Percentiles rank a stretch among this genome's conserved stretches.
phyloP scores from a whole-genome alignment of 768 basidiomycete species.

The Vararia minispora region DNA sequence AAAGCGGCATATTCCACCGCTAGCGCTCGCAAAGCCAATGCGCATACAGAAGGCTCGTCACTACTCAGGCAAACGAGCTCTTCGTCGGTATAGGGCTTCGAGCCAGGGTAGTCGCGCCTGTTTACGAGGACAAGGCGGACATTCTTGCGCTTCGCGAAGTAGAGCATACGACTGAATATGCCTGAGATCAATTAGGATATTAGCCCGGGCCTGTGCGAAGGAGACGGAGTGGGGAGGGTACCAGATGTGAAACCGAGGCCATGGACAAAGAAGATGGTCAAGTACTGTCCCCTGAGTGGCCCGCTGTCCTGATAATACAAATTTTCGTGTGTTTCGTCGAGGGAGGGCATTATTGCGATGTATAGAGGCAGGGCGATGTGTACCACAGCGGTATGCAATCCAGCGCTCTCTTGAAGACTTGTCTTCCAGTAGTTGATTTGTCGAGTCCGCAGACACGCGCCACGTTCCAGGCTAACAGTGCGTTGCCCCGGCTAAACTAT shows the following conservation, averaged over 20 bases:
- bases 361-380: too few species aligned
- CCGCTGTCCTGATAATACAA: constrained; percentile 9
- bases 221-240: not conserved
- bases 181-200: constrained; percentile 5
- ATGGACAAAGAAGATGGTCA: constrained; percentile 12
- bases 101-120: constrained; percentile 16
- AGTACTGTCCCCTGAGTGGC: constrained; percentile 7
- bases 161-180: constrained; percentile 14
- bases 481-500: too few species aligned
- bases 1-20: constrained; percentile 9
- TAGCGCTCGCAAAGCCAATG: constrained; percentile 6
- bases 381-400: too few species aligned
- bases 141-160: constrained; percentile 9
- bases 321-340: too few species aligned
- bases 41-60: constrained; percentile 4
- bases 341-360: too few species aligned
- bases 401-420: too few species aligned
- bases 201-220: too few species aligned
- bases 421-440: too few species aligned
- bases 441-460: too few species aligned
- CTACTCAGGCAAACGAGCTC: constrained; percentile 14
- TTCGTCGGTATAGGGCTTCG: constrained; percentile 11
- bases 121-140: constrained; percentile 17
- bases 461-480: too few species aligned
- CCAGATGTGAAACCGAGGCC: constrained; percentile 10